A percentile compares a stretch with the other conserved stretches of the same genome.
Evolutionary conservation across 257 asterid genomes (phyloP).

Genomic region (Linderniella brevidens): DNA sequence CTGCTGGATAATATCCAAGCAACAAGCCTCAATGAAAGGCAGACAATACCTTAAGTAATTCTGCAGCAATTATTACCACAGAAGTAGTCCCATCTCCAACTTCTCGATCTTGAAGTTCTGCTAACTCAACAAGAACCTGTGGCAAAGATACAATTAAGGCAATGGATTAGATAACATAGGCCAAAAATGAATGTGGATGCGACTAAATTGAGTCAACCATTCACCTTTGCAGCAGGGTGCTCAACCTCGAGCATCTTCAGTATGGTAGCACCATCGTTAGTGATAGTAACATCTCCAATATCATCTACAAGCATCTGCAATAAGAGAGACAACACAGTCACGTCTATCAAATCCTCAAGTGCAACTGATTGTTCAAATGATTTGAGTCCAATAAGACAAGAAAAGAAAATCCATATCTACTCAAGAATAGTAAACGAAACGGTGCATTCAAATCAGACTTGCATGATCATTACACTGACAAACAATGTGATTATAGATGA

Average conservation of each 20-base stretch:
- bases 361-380: not conserved
- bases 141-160: constrained; percentile 1
- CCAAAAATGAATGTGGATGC: not conserved
- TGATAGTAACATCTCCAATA: constrained; percentile 93
- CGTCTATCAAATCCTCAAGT: not conserved
- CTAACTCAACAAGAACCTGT: constrained; percentile 97
- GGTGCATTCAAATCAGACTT: no score
- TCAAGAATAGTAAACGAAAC: no score
- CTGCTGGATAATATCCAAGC: not conserved
- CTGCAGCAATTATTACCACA: constrained; percentile 92
- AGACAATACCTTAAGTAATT: constrained; percentile 73
- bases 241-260: constrained; percentile 92
- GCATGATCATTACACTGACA: no score
- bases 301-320: constrained; percentile 97
- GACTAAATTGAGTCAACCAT: not conserved
- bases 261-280: constrained; percentile 98
- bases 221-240: constrained; percentile 99
- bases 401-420: no score
- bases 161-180: not conserved
- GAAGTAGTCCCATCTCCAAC: constrained; percentile 99
- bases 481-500: no score
- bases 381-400: no score
- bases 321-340: not conserved
- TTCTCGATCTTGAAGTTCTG: constrained; percentile 96
- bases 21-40: not conserved